Evolutionary conservation across 805 yeast genomes (phyloP).

Genomic region (Metschnikowia drakensbergensis): DNA sequence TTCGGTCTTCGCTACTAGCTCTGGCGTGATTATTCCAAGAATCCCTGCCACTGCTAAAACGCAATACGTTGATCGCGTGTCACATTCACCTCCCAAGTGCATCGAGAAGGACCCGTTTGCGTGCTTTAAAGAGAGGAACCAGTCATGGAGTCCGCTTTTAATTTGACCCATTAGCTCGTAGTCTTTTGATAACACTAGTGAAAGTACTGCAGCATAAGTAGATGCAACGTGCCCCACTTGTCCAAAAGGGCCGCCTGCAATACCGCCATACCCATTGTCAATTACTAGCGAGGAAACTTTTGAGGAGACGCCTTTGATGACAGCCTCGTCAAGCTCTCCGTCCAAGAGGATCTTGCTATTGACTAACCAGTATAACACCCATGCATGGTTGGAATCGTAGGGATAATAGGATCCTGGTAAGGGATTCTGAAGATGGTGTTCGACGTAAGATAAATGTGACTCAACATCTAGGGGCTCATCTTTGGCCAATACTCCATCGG

Average conservation of each 20-base stretch:
- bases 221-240: slow-evolving; percentile 85
- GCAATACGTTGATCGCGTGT: slow-evolving; percentile 83
- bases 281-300: slow-evolving; percentile 27
- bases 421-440: slow-evolving; percentile 35
- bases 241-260: slow-evolving; percentile 76
- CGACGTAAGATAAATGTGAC: slow-evolving; percentile 44
- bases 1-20: slow-evolving; percentile 48
- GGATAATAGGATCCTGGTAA: slow-evolving; percentile 51
- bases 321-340: slow-evolving; percentile 6
- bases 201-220: slow-evolving; percentile 69
- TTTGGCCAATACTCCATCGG: slow-evolving; percentile 4
- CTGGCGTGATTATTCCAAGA: slow-evolving; percentile 59
- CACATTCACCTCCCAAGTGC: slow-evolving; percentile 78
- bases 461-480: slow-evolving; percentile 17
- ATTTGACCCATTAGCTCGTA: slow-evolving; percentile 25
- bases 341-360: slow-evolving; percentile 38
- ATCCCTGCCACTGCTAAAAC: slow-evolving; percentile 70
- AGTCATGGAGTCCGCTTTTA: slow-evolving; percentile 46
- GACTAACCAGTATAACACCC: slow-evolving; percentile 84
- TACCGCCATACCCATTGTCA: slow-evolving; percentile 47
- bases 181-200: slow-evolving; percentile 53
- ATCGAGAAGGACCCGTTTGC: slow-evolving; percentile 73
- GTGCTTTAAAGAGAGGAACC: slow-evolving; percentile 65
- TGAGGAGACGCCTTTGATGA: slow-evolving; percentile 12
- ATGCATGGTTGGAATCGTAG: slow-evolving; percentile 86